These are phyloP conservation scores for Scenedesmus sp. DNA, from an alignment of 163 green algal species.

Conservation along the genomic window DNA sequence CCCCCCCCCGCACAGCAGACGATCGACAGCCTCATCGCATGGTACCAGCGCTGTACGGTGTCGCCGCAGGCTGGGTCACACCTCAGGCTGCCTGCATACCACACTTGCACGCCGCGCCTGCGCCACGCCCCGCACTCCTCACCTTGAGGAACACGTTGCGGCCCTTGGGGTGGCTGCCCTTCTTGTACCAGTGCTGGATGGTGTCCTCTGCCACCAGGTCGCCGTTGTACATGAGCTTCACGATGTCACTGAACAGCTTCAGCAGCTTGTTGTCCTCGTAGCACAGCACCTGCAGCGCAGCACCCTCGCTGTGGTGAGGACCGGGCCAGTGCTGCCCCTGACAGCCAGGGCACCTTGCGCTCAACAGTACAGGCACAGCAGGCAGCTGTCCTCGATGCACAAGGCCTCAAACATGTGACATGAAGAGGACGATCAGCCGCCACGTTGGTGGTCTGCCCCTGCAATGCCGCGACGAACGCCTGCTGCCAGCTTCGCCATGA, in stretches of 20 bases:
- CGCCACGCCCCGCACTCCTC: not conserved
- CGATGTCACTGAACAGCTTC: conserved; percentile 96
- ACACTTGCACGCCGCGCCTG: not conserved
- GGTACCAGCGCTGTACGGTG: conserved; percentile 90
- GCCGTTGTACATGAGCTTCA: conserved; percentile 94
- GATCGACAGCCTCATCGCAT: too few species aligned
- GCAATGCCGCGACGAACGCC: too few species aligned
- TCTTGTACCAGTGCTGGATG: conserved; percentile 92
- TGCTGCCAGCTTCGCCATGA: too few species aligned
- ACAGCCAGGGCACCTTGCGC: too few species aligned
- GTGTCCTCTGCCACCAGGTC: conserved; percentile 96
- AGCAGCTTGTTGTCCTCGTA: conserved; percentile 97
- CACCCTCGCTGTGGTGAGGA: not conserved
- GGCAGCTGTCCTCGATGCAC: conserved; percentile 96
- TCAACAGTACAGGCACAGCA: conserved; percentile 97
- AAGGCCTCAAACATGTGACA: conserved; percentile 75
- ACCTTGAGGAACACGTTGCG: conserved; percentile 94
- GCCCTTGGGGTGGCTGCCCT: conserved; percentile 94
- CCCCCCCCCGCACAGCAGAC: too few species aligned
- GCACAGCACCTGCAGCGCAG: conserved; percentile 85
- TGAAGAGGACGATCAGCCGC: not conserved
- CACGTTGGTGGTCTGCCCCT: too few species aligned
- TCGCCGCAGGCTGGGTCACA: conserved; percentile 58
- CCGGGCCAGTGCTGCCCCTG: not conserved
- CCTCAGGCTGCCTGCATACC: too few species aligned